These are phyloP conservation scores for Wallacemonas sp. DNA, from an alignment of 208 protist species.

Conservation along the genomic window DNA sequence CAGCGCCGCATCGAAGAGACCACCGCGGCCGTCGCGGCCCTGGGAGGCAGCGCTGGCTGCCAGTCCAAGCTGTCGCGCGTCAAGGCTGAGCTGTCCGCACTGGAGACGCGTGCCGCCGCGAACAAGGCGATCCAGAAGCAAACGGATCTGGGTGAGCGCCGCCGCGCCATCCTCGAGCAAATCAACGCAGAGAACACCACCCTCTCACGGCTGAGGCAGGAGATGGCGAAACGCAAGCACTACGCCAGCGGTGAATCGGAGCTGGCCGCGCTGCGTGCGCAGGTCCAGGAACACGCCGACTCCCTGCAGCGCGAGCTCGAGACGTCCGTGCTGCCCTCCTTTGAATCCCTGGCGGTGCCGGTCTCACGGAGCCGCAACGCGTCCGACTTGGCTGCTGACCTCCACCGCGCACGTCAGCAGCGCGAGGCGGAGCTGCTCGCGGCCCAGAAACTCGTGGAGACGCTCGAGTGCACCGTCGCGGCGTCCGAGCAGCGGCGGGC, in stretches of 20 bases:
- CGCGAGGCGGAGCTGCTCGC: neutral
- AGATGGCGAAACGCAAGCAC: slow-evolving; percentile 56
- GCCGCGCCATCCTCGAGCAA: slow-evolving; percentile 38
- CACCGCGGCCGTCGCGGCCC: slow-evolving; percentile 10
- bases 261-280: slow-evolving; percentile 35
- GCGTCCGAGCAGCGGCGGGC: slow-evolving; percentile 19
- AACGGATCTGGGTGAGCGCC: slow-evolving; percentile 36
- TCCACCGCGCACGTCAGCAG: slow-evolving; percentile 1
- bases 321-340: slow-evolving; percentile 35
- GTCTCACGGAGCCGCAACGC: neutral
- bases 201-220: slow-evolving; percentile 50
- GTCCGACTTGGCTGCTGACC: neutral
- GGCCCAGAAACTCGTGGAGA: slow-evolving; percentile 2
- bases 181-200: slow-evolving; percentile 51
- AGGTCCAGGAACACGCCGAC: slow-evolving; percentile 37
- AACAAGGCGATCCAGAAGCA: slow-evolving; percentile 41
- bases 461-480: slow-evolving; percentile 9
- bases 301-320: slow-evolving; percentile 28
- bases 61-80: slow-evolving; percentile 22
- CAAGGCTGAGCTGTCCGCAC: slow-evolving; percentile 31
- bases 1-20: slow-evolving; percentile 26
- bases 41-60: slow-evolving; percentile 17
- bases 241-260: slow-evolving; percentile 35
- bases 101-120: slow-evolving; percentile 53
- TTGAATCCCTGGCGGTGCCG: slow-evolving; percentile 21